Conservation (phyloP, 495 filamentous ascomycete species). For the Pyrenula aspistea region DNA sequence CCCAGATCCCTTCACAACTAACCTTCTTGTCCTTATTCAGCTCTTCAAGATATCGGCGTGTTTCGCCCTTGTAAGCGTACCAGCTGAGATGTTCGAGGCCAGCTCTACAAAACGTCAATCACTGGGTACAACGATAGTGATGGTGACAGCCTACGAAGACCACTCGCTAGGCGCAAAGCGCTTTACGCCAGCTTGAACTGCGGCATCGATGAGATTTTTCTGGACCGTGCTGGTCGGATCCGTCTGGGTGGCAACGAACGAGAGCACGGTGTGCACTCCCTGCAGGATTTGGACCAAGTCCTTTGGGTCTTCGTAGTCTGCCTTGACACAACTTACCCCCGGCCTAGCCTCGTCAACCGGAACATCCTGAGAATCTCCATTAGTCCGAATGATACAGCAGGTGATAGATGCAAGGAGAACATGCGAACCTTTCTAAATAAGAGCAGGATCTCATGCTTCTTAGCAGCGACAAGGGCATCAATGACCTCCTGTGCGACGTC, state of each 20-base stretch:
- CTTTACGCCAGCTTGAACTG: slow-evolving; percentile 45
- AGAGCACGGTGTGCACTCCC: slow-evolving; percentile 43
- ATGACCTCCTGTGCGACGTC: slow-evolving; percentile 42
- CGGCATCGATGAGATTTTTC: slow-evolving; percentile 47
- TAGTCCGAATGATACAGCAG: too few species aligned
- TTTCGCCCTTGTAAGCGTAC: slow-evolving; percentile 34
- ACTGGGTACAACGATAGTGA: too few species aligned
- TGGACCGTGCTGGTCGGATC: slow-evolving; percentile 24
- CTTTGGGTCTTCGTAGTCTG: slow-evolving; percentile 29
- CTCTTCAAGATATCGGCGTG: slow-evolving; percentile 34
- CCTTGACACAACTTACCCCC: slow-evolving; percentile 22
- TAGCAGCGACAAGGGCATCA: slow-evolving; percentile 33
- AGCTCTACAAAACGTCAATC: too few species aligned
- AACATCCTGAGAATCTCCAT: slow-evolving; percentile 8
- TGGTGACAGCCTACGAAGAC: slow-evolving; percentile 10
- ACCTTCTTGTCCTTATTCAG: too few species aligned
- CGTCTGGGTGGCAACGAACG: slow-evolving; percentile 28
- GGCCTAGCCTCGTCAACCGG: slow-evolving; percentile 1
- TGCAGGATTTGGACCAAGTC: slow-evolving; percentile 23
- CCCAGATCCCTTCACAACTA: too few species aligned
- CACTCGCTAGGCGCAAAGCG: slow-evolving; percentile 37
- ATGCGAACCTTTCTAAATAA: slow-evolving; percentile 30
- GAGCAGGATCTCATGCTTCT: slow-evolving; percentile 39
- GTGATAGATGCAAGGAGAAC: slow-evolving; percentile 1
- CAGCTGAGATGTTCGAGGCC: slow-evolving; percentile 20